Conservation (phyloP, 768 basidiomycete genomes). For the Artomyces pyxidatus region DNA sequence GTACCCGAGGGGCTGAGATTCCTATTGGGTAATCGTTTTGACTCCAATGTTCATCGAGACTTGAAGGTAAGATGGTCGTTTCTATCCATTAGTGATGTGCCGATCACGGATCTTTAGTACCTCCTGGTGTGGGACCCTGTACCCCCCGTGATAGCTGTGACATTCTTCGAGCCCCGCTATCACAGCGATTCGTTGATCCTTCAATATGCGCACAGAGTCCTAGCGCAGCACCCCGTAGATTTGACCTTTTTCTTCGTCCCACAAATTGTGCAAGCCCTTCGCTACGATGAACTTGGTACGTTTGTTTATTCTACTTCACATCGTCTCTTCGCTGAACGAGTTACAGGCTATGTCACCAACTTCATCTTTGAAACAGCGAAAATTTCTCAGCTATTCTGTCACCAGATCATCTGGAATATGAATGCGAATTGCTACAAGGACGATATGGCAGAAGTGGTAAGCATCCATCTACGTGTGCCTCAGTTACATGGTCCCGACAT, state of each 20-base stretch:
- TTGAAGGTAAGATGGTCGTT: slow-evolving; percentile 50
- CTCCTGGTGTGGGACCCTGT: slow-evolving; percentile 85
- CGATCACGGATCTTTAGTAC: slow-evolving; percentile 41
- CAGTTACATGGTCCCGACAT: neutral
- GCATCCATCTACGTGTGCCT: slow-evolving; percentile 13
- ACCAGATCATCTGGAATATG: slow-evolving; percentile 99
- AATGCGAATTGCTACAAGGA: slow-evolving; percentile 96
- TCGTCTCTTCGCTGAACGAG: neutral
- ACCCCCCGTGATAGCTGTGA: slow-evolving; percentile 72
- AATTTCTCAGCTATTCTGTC: slow-evolving; percentile 95
- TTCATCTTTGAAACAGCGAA: slow-evolving; percentile 98
- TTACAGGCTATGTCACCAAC: slow-evolving; percentile 79
- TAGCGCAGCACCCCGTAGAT: slow-evolving; percentile 91
- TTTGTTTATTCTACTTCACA: neutral
- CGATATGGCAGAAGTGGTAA: slow-evolving; percentile 75
- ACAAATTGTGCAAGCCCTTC: slow-evolving; percentile 93
- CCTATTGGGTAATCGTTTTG: slow-evolving; percentile 68
- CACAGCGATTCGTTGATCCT: slow-evolving; percentile 77
- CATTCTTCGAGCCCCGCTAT: slow-evolving; percentile 81
- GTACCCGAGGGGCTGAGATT: slow-evolving; percentile 76
- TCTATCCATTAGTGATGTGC: neutral
- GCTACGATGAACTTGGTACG: slow-evolving; percentile 81
- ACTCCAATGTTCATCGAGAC: slow-evolving; percentile 50
- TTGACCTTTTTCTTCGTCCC: slow-evolving; percentile 99
- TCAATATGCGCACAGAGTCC: slow-evolving; percentile 93